Conservation (phyloP, 345 rosid genomes). For the Microthlaspi erraticum region DNA sequence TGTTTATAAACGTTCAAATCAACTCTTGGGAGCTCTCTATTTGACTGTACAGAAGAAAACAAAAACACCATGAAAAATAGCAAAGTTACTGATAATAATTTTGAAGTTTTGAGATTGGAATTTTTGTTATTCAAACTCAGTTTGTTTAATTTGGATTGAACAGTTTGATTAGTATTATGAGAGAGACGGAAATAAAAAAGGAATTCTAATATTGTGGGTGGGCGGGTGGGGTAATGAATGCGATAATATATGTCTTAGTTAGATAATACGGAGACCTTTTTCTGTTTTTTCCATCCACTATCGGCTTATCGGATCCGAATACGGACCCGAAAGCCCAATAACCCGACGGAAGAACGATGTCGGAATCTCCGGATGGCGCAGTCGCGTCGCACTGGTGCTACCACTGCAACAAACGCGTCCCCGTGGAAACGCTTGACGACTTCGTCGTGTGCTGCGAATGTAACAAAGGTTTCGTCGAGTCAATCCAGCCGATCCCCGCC, state of each 20-base stretch:
- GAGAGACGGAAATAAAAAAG: background rate
- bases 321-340: constrained; percentile 36
- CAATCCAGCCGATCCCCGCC: constrained; percentile 50
- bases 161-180: background rate
- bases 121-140: background rate
- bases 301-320: constrained; percentile 42
- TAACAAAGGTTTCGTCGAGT: constrained; percentile 75
- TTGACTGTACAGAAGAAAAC: too few relatives aligned
- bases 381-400: constrained; percentile 73
- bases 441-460: constrained; percentile 67
- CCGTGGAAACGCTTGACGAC: constrained; percentile 55
- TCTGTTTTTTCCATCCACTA: background rate
- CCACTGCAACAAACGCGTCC: constrained; percentile 72
- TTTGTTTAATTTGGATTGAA: background rate
- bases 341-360: constrained; percentile 46
- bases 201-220: constrained; percentile 25
- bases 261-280: constrained; percentile 3
- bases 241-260: constrained; percentile 12
- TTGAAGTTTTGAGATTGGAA: too few relatives aligned
- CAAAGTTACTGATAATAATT: too few relatives aligned
- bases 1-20: background rate
- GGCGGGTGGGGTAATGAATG: constrained; percentile 34
- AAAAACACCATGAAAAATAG: too few relatives aligned
- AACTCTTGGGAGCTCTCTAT: too few relatives aligned
- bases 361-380: constrained; percentile 50